These are phyloP conservation scores for Tylopilus plumbeoviolaceoides DNA, from an alignment of 768 basidiomycete species.

Conservation along the genomic window DNA sequence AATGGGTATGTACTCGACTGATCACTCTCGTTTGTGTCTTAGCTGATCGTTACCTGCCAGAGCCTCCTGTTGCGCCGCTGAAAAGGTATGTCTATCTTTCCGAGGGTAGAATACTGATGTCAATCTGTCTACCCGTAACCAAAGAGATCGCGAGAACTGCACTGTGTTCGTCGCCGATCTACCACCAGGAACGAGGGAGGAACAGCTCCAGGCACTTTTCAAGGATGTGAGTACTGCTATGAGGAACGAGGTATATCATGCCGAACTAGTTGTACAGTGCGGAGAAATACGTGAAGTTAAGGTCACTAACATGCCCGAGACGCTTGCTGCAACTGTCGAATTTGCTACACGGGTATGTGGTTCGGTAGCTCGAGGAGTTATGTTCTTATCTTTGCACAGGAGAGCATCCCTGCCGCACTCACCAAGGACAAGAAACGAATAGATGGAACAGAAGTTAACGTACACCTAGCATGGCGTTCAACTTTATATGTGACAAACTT, in stretches of 20 bases:
- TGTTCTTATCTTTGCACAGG: constrained; percentile 38
- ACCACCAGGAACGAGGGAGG: constrained; percentile 50
- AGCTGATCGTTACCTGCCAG: constrained; percentile 24
- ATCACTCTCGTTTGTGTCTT: neutral
- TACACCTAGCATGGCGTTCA: constrained; percentile 90
- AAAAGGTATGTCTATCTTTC: constrained; percentile 47
- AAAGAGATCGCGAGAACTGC: constrained; percentile 91
- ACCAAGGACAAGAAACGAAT: constrained; percentile 94
- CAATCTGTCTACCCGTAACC: neutral
- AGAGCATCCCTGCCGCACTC: constrained; percentile 77
- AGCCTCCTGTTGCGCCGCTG: constrained; percentile 43
- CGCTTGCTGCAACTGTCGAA: constrained; percentile 82
- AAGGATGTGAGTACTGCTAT: constrained; percentile 62
- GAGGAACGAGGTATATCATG: neutral
- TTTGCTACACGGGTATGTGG: constrained; percentile 56
- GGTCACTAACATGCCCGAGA: constrained; percentile 55
- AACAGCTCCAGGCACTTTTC: constrained; percentile 70
- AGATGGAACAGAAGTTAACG: constrained; percentile 68
- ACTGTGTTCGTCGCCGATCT: constrained; percentile 86
- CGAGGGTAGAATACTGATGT: neutral
- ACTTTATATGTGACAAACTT: constrained; percentile 97
- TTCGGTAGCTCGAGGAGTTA: neutral
- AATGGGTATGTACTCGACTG: constrained; percentile 43
- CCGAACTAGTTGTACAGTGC: constrained; percentile 53
- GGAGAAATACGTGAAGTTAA: constrained; percentile 84